A percentile compares a stretch with the other conserved stretches of the same genome.
Conservation (phyloP, 108 stramenopile genomes). For the Nitzschia palea region DNA sequence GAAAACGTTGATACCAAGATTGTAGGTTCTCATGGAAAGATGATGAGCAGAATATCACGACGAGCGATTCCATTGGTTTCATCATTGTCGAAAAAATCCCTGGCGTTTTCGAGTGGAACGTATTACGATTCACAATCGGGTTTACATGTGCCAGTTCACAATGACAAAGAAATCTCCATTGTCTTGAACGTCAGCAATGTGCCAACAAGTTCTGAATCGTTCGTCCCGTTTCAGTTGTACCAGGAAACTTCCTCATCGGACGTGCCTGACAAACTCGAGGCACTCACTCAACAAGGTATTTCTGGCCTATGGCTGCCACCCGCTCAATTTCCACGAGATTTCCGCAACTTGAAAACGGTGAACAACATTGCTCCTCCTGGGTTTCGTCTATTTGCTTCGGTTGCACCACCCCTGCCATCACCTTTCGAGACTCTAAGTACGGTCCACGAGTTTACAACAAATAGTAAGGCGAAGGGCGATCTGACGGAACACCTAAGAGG, state of each 20-base stretch:
- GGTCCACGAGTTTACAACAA: slow-evolving; percentile 2
- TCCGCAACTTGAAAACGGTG: slow-evolving; percentile 28
- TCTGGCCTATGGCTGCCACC: slow-evolving; percentile 26
- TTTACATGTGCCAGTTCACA: slow-evolving; percentile 51
- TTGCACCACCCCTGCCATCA: neutral
- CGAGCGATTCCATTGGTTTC: too few relatives aligned
- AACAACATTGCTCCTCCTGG: slow-evolving; percentile 15
- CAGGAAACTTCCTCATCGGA: slow-evolving; percentile 30
- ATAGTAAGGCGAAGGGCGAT: neutral
- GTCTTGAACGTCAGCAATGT: slow-evolving; percentile 24
- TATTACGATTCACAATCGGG: slow-evolving; percentile 73
- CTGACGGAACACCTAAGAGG: neutral
- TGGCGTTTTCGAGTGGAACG: slow-evolving; percentile 16
- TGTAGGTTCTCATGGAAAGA: too few relatives aligned
- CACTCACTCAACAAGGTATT: slow-evolving; percentile 11
- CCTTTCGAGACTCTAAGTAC: neutral
- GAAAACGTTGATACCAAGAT: too few relatives aligned
- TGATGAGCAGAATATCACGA: too few relatives aligned
- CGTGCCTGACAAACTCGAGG: slow-evolving; percentile 17
- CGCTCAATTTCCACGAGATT: slow-evolving; percentile 25
- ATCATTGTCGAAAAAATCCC: too few relatives aligned
- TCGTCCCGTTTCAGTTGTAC: slow-evolving; percentile 27
- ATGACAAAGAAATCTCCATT: slow-evolving; percentile 41
- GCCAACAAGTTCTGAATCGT: neutral
- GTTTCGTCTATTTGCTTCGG: slow-evolving; percentile 11